Percentiles rank a stretch among this genome's conserved stretches.
These are phyloP conservation scores for Nannizziopsis arthrosporioides DNA, from an alignment of 2,329 filamentous ascomycete genomes.

Conservation along the genomic window DNA sequence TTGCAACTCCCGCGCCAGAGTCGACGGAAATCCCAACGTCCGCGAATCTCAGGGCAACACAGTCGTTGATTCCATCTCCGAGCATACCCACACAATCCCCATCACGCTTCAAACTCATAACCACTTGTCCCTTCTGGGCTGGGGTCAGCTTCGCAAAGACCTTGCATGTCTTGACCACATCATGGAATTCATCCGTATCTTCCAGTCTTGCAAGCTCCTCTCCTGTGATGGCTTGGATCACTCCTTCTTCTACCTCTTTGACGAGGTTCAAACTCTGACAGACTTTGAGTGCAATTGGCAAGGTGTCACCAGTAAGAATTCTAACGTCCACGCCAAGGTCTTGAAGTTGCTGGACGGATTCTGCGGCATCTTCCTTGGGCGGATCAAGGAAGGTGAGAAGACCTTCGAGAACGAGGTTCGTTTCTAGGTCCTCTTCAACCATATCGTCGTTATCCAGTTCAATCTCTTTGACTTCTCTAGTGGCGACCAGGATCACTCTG, in stretches of 20 bases:
- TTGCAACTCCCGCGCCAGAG: conserved; percentile 5
- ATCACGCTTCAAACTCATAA: conserved; percentile 2
- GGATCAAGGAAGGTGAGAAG: conserved; percentile 4
- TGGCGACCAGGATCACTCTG: conserved; percentile 4
- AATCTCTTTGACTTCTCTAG: not conserved
- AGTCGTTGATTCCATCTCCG: conserved; percentile 6
- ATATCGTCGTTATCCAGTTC: not conserved
- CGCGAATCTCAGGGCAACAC: conserved; percentile 2
- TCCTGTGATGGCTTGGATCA: conserved; percentile 1
- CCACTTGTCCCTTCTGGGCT: conserved; percentile 1
- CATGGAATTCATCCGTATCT: conserved; percentile 5
- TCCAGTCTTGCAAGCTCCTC: not conserved
- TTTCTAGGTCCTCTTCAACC: conserved; percentile 4
- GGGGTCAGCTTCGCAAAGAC: conserved; percentile 5
- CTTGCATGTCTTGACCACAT: conserved; percentile 3
- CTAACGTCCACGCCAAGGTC: not conserved
- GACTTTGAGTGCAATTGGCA: not conserved
- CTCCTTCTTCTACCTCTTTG: not conserved
- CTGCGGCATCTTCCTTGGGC: conserved; percentile 7
- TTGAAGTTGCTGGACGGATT: conserved; percentile 2
- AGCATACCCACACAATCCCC: conserved; percentile 7
- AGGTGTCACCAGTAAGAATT: conserved; percentile 6
- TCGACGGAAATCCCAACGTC: conserved; percentile 6
- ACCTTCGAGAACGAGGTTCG: not conserved
- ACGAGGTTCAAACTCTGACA: conserved; percentile 4